Conservation (phyloP, 192 early-diverging fungal species). For the Podila clonocystis region DNA sequence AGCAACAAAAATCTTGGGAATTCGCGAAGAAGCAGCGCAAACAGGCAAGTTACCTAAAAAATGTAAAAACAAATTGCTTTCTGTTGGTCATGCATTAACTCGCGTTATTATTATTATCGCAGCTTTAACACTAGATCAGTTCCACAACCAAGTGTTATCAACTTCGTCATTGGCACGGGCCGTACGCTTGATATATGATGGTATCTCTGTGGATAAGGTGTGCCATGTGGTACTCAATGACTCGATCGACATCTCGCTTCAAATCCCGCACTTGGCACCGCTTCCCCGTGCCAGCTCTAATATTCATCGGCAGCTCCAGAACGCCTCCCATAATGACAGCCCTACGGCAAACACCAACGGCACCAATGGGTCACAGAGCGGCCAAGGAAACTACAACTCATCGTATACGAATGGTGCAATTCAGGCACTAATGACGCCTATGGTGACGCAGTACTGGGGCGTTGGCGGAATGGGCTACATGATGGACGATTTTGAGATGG, state of each 20-base stretch:
- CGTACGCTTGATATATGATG: slow-evolving; percentile 68
- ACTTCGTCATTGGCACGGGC: slow-evolving; percentile 70
- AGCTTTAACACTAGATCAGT: slow-evolving; percentile 28
- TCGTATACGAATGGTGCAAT: neutral
- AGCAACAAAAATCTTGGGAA: slow-evolving; percentile 74
- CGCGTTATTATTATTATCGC: neutral
- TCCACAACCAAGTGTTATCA: slow-evolving; percentile 63
- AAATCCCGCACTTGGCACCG: slow-evolving; percentile 61
- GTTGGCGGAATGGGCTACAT: slow-evolving; percentile 31
- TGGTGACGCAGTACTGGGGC: slow-evolving; percentile 29
- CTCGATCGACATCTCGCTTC: slow-evolving; percentile 79
- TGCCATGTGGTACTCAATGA: slow-evolving; percentile 80
- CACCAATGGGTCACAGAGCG: neutral
- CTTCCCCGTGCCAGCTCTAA: slow-evolving; percentile 22
- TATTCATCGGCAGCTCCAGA: slow-evolving; percentile 23
- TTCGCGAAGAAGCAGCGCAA: slow-evolving; percentile 72
- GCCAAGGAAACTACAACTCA: slow-evolving; percentile 5
- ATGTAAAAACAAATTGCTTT: neutral
- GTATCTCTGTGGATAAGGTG: slow-evolving; percentile 56
- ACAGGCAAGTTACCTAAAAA: slow-evolving; percentile 40
- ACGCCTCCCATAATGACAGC: slow-evolving; percentile 5
- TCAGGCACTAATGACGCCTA: slow-evolving; percentile 39
- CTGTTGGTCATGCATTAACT: neutral
- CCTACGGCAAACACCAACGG: slow-evolving; percentile 12
- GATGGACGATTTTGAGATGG: slow-evolving; percentile 48